A percentile compares a stretch with the other conserved stretches of the same genome.
Evolutionary conservation across 116 monocot species (phyloP).

Genomic region (Zostera marina): DNA sequence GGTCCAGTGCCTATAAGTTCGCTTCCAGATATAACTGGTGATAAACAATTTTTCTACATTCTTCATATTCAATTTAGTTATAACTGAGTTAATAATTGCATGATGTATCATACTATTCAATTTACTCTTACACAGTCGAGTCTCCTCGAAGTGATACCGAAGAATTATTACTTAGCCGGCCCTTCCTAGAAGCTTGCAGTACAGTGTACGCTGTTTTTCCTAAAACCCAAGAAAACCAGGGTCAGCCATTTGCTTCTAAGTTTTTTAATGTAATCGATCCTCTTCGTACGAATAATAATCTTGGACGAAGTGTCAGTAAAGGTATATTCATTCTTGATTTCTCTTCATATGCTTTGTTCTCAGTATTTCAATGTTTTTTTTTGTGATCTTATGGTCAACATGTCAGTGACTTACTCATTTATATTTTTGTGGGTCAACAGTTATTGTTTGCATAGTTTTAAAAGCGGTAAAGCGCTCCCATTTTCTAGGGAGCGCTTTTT

Average conservation of each 20-base stretch:
- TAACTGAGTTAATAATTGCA: neutral
- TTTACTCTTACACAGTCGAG: conserved; percentile 37
- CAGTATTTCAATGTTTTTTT: neutral
- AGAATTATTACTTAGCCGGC: conserved; percentile 45
- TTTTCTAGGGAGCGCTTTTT: no score
- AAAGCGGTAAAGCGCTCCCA: no score
- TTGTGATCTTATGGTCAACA: neutral
- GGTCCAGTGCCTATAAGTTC: conserved; percentile 74
- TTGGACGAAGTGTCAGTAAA: conserved; percentile 92
- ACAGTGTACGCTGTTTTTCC: conserved; percentile 38
- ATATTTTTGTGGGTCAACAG: neutral
- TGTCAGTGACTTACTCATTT: neutral
- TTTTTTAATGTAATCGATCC: conserved; percentile 91
- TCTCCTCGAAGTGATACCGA: conserved; percentile 59
- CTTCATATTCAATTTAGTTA: neutral
- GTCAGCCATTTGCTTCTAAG: conserved; percentile 62
- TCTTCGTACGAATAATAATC: conserved; percentile 82
- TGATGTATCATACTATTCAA: no score
- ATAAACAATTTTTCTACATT: neutral
- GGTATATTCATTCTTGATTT: conserved; percentile 41
- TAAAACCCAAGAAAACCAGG: conserved; percentile 36
- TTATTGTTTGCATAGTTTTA: no score
- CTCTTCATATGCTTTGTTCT: neutral
- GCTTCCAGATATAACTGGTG: conserved; percentile 68
- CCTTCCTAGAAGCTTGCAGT: conserved; percentile 48